Base-by-base conservation (phyloP, 176 grass and related monocot species). In the Coix lacrymajobi region DNA sequence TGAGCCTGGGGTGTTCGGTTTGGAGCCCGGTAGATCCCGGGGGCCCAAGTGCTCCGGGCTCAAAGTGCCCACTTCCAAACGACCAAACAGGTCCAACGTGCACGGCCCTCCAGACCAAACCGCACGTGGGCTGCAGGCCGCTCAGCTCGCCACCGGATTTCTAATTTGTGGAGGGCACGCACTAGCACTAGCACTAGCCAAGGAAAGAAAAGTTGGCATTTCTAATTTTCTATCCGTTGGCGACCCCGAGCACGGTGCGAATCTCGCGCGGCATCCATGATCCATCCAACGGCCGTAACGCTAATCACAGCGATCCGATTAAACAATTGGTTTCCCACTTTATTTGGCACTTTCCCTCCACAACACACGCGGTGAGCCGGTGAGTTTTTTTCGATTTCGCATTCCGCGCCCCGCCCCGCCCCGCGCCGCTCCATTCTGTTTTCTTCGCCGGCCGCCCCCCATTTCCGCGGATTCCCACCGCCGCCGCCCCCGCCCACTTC, bases 371-470 rank as follows among this genome's bases (percentile, higher is more conserved):
- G 8, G 41, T 43, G 41, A 13, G 41, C 67, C 46, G 36, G 2
- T 16, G 70, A 69, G 8, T 6, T 63, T 87, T 63, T 87, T 87
- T 71, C 79, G 69, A 77, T 83, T 87, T 83, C 3, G 13, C 11
- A 30, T 76, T 51, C 38, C 78, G 85, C 78, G 62, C 85, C 25
- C n/a, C 8, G 16, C 16, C 4, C 15, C 24, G 12, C 5, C 11
- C 11, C 14, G 6, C 4, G n/a, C 1, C 48, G 2, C 54, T 57
- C n/a, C n/a, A n/a, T n/a, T 58, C n/a, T 60, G 10, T 12, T 60
- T 60, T 60, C n/a, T 60, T 26, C 24, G 9, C 56, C n/a, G 45
- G 16, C 41, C 68, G 44, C 24, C 8, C 8, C 0, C 79, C 71
- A 76, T 87, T 76, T 75, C 70, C 5, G 81, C 57, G 54, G 28